Base-by-base conservation (phyloP, 1,139 yeast genomes). In the Fermentozyma sake region DNA sequence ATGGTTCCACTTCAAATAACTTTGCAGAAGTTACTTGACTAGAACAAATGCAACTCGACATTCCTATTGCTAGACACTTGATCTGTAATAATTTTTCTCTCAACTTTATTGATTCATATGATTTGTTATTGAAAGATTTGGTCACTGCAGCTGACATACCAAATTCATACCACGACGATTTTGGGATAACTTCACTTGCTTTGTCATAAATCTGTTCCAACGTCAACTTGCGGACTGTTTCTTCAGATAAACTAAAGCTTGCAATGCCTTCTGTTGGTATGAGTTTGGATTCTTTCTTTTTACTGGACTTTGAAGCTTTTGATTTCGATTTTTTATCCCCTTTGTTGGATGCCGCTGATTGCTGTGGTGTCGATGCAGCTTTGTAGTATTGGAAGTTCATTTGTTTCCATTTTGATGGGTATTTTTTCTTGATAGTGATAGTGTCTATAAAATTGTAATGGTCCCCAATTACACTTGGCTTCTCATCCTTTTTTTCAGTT, bases 1-100 rank as follows among this genome's bases (percentile, higher is more conserved):
- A 76, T 6, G 95, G 93, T 42, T 84, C 89, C 2, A 78, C 64
- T 37, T 82, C 87, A 42, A 85, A 76, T 12, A 87, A 62, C 31
- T 76, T 67, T 7, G 84, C 68, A 4, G 82, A 74, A 13, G 83
- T 72, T 22, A 71, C 69, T 22, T 77, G 73, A 29, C 63, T 59
- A 7, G 59, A 55, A 28, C 76, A 73, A 29, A 75, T 61, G 39
- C 78, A 71, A 14, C 69, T 53, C 3, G 65, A 58, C 28, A 67
- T 61, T 0, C 85, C 83, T 22, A 82, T 63, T 0, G 95, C 77
- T 29, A 73, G 61, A 42, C 83, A 73, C 50, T 84, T 86, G 32
- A 78, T 66, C 21, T 72, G 69, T 8, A 82, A 66, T 19, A 89
- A 60, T 31, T 74, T 64, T 26, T 70, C 69, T 41, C 96, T 70